A percentile compares a stretch with the other conserved stretches of the same genome.
These are phyloP conservation scores for Lentinula sp. DNA, from an alignment of 768 basidiomycete species.

Conservation along the genomic window DNA sequence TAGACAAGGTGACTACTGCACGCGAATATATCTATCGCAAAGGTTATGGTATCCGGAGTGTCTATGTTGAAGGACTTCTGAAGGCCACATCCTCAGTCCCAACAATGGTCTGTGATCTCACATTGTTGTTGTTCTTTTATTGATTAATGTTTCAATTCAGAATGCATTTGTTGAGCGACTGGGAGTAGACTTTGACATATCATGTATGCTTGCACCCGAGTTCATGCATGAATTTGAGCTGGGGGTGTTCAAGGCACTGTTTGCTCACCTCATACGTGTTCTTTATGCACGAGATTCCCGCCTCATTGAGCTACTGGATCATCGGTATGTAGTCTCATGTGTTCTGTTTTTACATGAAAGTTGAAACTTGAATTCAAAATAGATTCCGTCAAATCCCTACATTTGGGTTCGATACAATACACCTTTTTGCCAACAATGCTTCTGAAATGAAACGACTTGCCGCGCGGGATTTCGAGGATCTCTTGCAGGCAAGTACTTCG, in stretches of 20 bases:
- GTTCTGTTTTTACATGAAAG: conserved; percentile 6
- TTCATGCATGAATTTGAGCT: conserved; percentile 33
- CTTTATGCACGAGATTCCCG: conserved; percentile 19
- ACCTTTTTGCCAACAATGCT: too few species aligned
- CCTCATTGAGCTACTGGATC: conserved; percentile 22
- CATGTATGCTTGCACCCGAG: conserved; percentile 25
- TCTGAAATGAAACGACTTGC: too few species aligned
- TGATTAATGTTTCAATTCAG: conserved; percentile 8
- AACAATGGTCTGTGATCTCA: neutral
- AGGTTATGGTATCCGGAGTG: neutral
- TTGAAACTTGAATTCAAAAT: too few species aligned
- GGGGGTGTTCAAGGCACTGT: conserved; percentile 31
- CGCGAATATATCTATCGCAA: conserved; percentile 7
- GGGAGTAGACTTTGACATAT: conserved; percentile 16
- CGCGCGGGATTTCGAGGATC: too few species aligned
- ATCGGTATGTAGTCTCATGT: conserved; percentile 15
- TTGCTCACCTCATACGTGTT: conserved; percentile 30
- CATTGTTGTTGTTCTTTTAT: neutral
- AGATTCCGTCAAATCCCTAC: too few species aligned
- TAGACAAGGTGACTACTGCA: conserved; percentile 1
- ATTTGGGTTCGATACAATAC: too few species aligned
- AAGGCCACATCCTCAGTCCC: conserved; percentile 13
- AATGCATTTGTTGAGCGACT: conserved; percentile 19
- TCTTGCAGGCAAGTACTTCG: too few species aligned
- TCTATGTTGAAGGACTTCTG: conserved; percentile 9